These are phyloP conservation scores for Nowakowskiella sp. DNA, from an alignment of 192 early-diverging fungal species.

Conservation along the genomic window DNA sequence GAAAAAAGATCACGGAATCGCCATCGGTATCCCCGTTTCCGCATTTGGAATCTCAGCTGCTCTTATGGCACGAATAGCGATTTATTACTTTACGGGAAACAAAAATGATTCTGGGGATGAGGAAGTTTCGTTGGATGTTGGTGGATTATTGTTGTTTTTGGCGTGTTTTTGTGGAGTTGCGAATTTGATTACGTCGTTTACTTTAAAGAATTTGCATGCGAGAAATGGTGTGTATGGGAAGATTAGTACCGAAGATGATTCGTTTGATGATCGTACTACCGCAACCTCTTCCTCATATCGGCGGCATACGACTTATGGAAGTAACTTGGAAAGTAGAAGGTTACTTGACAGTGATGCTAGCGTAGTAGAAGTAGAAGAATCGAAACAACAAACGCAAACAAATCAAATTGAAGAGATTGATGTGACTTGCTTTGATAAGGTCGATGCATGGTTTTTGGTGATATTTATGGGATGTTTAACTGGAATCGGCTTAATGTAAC, in stretches of 20 bases:
- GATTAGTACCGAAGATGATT: background rate
- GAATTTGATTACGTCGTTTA: conserved; percentile 11
- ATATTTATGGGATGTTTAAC: conserved; percentile 17
- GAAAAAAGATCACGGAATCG: conserved; percentile 22
- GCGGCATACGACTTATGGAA: background rate
- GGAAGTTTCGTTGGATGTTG: conserved; percentile 11
- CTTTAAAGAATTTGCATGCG: conserved; percentile 6
- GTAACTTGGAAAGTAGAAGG: background rate
- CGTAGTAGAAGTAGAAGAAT: no score
- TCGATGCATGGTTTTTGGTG: conserved; percentile 31
- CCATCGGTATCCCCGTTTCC: conserved; percentile 27
- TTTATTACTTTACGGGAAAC: conserved; percentile 2
- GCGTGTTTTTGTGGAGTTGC: conserved; percentile 12
- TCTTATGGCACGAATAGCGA: background rate
- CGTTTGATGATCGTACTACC: background rate
- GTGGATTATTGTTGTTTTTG: conserved; percentile 26
- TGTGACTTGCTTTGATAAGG: conserved; percentile 3
- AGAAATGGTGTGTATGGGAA: conserved; percentile 1
- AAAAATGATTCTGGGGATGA: background rate
- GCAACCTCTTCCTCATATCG: conserved; percentile 7
- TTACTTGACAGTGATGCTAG: no score
- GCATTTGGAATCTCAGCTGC: conserved; percentile 34
- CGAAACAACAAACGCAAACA: background rate
- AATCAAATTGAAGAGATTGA: conserved; percentile 7
- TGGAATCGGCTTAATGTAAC: conserved; percentile 38